A percentile compares a stretch with the other conserved stretches of the same genome.
These are phyloP conservation scores for Termitomyces sp. DNA, from an alignment of 768 basidiomycete species.

Conservation along the genomic window DNA sequence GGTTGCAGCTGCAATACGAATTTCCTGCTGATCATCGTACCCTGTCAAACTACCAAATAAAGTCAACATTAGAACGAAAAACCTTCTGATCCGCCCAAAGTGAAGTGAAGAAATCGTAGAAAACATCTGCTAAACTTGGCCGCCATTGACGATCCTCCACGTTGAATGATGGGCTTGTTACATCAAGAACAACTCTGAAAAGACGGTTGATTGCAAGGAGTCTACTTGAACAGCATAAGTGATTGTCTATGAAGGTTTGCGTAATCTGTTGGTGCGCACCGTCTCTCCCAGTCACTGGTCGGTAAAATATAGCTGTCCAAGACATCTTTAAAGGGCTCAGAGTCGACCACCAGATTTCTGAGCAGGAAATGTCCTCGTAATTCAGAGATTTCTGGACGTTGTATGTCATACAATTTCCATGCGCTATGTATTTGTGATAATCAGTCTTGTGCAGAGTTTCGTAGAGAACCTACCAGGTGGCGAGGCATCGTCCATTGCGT, in stretches of 20 bases:
- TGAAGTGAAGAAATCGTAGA: constrained; percentile 52
- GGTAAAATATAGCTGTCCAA: constrained; percentile 34
- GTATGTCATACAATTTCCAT: constrained; percentile 66
- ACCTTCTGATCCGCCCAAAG: constrained; percentile 64
- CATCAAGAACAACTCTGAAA: constrained; percentile 62
- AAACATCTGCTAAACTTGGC: constrained; percentile 51
- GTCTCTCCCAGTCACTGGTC: constrained; percentile 36
- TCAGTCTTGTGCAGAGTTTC: background rate
- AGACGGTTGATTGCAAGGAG: constrained; percentile 46
- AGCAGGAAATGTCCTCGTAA: constrained; percentile 53
- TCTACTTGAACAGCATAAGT: constrained; percentile 22
- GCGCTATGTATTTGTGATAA: constrained; percentile 31
- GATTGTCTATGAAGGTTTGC: background rate
- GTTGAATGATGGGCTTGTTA: constrained; percentile 54
- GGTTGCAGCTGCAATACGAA: constrained; percentile 51
- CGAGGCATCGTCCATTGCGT: constrained; percentile 52
- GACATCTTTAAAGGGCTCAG: constrained; percentile 52
- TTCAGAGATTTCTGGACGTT: constrained; percentile 44
- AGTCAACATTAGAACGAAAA: constrained; percentile 5
- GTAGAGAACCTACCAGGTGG: constrained; percentile 42
- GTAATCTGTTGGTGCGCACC: constrained; percentile 30
- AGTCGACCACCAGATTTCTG: constrained; percentile 55
- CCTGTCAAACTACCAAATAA: background rate
- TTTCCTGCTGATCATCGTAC: constrained; percentile 50
- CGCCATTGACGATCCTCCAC: constrained; percentile 68